phyloP scores from a whole-genome alignment of 176 grass and related monocot species.

The Neostapfia colusana region DNA sequence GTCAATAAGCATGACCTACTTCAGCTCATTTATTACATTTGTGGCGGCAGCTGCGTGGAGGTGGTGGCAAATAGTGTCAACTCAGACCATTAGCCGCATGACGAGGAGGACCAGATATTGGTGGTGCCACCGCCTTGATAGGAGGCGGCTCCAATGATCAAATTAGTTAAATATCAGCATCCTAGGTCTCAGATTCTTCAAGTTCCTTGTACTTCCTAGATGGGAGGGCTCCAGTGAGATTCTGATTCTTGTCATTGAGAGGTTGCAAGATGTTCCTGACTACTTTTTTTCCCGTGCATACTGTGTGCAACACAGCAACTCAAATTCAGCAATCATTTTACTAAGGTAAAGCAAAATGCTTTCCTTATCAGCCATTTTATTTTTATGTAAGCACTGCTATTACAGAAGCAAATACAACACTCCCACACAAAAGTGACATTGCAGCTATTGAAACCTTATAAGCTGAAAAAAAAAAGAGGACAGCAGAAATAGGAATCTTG shows the following conservation, averaged over 20 bases:
- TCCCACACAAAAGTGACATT: constrained; percentile 1
- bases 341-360: not conserved
- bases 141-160: too few relatives aligned
- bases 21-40: too few relatives aligned
- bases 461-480: not conserved
- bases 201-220: not conserved
- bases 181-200: constrained; percentile 29
- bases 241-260: not conserved
- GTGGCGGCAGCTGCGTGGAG: too few relatives aligned
- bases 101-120: too few relatives aligned
- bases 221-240: constrained; percentile 6
- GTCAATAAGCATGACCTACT: too few relatives aligned
- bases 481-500: constrained; percentile 25
- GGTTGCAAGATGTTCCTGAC: not conserved
- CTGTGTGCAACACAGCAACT: not conserved
- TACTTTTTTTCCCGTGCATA: not conserved
- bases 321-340: constrained; percentile 13
- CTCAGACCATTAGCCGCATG: too few relatives aligned
- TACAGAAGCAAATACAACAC: constrained; percentile 2
- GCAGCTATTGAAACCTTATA: not conserved
- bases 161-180: constrained; percentile 26
- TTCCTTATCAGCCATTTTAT: not conserved
- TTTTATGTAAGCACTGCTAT: constrained; percentile 14
- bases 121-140: too few relatives aligned
- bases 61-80: too few relatives aligned